phyloP scores from a whole-genome alignment of 805 yeast genomes.

The Pichia membranifaciens region DNA sequence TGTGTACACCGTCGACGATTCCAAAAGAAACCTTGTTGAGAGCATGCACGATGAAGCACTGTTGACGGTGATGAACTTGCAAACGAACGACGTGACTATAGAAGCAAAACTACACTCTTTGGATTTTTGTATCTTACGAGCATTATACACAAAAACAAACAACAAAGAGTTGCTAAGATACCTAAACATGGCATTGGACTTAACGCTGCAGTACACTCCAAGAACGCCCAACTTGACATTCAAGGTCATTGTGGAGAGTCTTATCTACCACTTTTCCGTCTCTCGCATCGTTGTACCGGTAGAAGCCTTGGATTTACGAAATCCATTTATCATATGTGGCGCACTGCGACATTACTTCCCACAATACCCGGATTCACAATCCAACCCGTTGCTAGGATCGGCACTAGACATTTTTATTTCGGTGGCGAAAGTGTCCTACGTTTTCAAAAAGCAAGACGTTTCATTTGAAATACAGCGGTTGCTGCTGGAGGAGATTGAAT shows the following conservation, averaged over 20 bases:
- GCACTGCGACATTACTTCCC: neutral
- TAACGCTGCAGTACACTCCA: neutral
- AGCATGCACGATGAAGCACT: no score
- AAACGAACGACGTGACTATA: no score
- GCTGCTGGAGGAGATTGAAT: neutral
- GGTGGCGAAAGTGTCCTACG: neutral
- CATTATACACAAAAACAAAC: neutral
- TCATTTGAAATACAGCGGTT: neutral
- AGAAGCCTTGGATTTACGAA: neutral
- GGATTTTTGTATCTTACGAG: no score
- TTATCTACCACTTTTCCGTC: conserved; percentile 1
- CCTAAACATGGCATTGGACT: neutral
- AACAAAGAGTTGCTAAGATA: neutral
- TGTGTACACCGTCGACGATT: no score
- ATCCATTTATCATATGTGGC: conserved; percentile 2
- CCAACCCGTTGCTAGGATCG: neutral
- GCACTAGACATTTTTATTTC: neutral
- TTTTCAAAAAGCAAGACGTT: neutral
- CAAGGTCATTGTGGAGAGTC: neutral
- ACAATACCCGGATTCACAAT: neutral
- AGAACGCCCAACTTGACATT: neutral
- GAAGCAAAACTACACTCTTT: no score
- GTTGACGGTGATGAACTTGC: no score
- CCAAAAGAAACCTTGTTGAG: no score
- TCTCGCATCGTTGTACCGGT: neutral